phyloP scores from a whole-genome alignment of 75 land plant genomes.

The Ceratopteris richardii region DNA sequence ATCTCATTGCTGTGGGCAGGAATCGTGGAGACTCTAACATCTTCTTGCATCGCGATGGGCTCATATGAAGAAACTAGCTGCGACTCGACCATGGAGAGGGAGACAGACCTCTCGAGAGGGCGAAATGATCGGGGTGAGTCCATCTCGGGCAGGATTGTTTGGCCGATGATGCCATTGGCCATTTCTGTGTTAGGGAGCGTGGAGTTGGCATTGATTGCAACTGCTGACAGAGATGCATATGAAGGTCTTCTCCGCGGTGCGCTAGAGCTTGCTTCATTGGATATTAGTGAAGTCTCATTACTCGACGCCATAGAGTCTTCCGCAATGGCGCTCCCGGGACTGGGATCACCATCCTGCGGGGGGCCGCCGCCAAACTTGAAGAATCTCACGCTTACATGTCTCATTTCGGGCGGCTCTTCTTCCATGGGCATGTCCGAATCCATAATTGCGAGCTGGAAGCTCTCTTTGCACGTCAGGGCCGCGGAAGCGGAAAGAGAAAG shows the following conservation, averaged over 20 bases:
- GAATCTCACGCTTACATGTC: not conserved
- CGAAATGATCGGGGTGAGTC: slow-evolving; percentile 79
- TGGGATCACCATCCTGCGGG: no score
- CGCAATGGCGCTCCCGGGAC: not conserved
- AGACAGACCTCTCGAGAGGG: slow-evolving; percentile 45
- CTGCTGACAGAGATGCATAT: slow-evolving; percentile 70
- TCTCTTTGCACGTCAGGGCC: no score
- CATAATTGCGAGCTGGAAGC: no score
- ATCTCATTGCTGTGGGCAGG: no score
- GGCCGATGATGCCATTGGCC: slow-evolving; percentile 63
- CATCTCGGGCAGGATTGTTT: slow-evolving; percentile 63
- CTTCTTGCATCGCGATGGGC: not conserved
- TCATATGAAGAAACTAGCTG: not conserved
- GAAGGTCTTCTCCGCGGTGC: slow-evolving; percentile 32
- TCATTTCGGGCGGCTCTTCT: not conserved
- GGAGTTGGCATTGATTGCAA: slow-evolving; percentile 79
- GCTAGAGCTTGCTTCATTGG: not conserved
- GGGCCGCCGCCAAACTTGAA: no score
- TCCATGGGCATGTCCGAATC: no score
- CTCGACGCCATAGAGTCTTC: no score
- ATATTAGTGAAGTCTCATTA: not conserved
- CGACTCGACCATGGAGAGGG: slow-evolving; percentile 40
- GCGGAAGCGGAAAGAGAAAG: no score
- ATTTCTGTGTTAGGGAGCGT: slow-evolving; percentile 76
- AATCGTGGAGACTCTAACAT: not conserved